Base-by-base conservation (phyloP, 305 asterid species). In the Fraxinus baroniana region DNA sequence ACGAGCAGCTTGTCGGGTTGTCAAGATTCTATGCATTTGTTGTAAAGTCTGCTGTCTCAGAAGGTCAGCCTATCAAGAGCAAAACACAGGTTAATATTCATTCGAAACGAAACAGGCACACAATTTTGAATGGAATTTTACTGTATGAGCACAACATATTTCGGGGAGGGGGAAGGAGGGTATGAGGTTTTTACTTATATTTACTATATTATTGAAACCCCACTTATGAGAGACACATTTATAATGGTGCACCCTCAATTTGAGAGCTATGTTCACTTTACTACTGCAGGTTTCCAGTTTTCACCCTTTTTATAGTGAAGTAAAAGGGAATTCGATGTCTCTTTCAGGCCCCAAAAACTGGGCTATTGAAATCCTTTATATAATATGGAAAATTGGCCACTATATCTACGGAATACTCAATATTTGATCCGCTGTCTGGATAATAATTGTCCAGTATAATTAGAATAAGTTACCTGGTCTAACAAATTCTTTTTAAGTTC, bases 1-100 rank as follows among this genome's bases (percentile, higher is more conserved):
- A 0, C 97, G 94, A 3, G 99, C 97, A 49, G 97, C 97, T 89
- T 96, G 99, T 33, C 94, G 94, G 8, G 97, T 91, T 3, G 97
- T 94, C 86, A 96, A 84, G 81, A 96, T 96, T 71, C 95, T 83
- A 78, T 90, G 97, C 92, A 94, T 82, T 83, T 92, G 99, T 80
- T 93, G 99, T 80, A 96, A 79, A 0, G 97, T 96, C 81, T 91
- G 94, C 86, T 91, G 98, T 79, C 99, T 87, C 86, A 96, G 81
- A 44, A 90, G 97, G 79, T 96, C 98, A 3, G 98, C 99, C 99
- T 95, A 85, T 76, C 8, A 78, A 36, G 57, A 68, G 20, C 28
- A 74, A 37, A 72, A 3, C 55, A 39, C 4, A 5, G 71, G 0
- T 22, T 1, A 4, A 24, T 77, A 0, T 77, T 20, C 55, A 57